Evolutionary conservation across 2,329 filamentous ascomycete species (phyloP).

Genomic region (Aureobasidium uvarum): DNA sequence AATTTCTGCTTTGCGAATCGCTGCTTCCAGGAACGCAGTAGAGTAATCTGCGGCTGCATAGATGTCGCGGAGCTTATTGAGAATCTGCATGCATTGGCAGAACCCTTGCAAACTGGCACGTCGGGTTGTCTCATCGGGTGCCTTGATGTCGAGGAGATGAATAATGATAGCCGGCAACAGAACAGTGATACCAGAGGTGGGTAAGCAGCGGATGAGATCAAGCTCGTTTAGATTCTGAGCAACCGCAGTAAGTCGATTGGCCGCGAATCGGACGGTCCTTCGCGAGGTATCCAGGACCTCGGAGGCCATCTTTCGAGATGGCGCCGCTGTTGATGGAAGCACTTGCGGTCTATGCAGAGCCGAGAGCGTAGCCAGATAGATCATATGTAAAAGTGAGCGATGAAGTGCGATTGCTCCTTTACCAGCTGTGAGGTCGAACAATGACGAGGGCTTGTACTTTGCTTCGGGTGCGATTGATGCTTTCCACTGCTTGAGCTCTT

Average conservation of each 20-base stretch:
- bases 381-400: constrained; percentile 85
- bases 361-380: constrained; percentile 87
- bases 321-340: constrained; percentile 63
- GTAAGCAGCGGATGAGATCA: constrained; percentile 73
- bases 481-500: constrained; percentile 75
- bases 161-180: constrained; percentile 92
- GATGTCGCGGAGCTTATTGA: constrained; percentile 81
- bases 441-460: constrained; percentile 60
- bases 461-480: constrained; percentile 68
- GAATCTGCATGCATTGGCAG: constrained; percentile 87
- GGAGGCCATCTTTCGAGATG: constrained; percentile 49
- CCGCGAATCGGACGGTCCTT: constrained; percentile 77
- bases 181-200: constrained; percentile 87
- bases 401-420: constrained; percentile 65
- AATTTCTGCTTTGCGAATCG: constrained; percentile 82
- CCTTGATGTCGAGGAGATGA: constrained; percentile 89
- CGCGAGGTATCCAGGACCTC: constrained; percentile 81
- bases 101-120: constrained; percentile 76
- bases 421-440: constrained; percentile 56
- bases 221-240: constrained; percentile 71
- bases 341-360: constrained; percentile 91
- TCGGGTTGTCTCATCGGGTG: constrained; percentile 67
- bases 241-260: constrained; percentile 80
- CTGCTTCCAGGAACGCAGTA: constrained; percentile 90
- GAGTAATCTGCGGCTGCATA: constrained; percentile 95